Percentiles rank a stretch among this genome's conserved stretches.
phyloP scores from a whole-genome alignment of 208 protist species.

The Trypanosoma mega region DNA sequence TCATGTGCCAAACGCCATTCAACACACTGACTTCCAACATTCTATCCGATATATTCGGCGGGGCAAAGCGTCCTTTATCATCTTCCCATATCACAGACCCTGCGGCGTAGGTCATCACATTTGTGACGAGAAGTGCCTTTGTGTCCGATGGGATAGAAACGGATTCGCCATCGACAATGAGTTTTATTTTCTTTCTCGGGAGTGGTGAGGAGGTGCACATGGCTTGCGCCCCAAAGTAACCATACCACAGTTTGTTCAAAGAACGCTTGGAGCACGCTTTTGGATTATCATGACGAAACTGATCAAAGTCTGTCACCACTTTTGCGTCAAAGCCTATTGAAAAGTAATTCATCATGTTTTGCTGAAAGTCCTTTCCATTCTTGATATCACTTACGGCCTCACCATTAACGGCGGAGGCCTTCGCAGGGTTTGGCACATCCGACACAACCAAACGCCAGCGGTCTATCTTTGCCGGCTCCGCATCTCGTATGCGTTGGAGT shows the following conservation, averaged over 20 bases:
- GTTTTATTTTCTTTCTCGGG: slow-evolving; percentile 27
- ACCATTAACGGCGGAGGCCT: not conserved
- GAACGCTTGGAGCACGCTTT: slow-evolving; percentile 35
- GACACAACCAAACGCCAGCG: slow-evolving; percentile 34
- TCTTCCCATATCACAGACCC: slow-evolving; percentile 56
- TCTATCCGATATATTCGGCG: slow-evolving; percentile 34
- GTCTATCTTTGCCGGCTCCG: slow-evolving; percentile 34
- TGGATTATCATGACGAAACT: slow-evolving; percentile 48
- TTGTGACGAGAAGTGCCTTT: slow-evolving; percentile 51
- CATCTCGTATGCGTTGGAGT: slow-evolving; percentile 14
- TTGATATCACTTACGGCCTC: no score
- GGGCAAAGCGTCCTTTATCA: slow-evolving; percentile 18
- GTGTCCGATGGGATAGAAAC: slow-evolving; percentile 31
- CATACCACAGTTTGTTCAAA: slow-evolving; percentile 66
- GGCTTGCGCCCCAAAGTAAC: slow-evolving; percentile 42
- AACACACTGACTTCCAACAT: slow-evolving; percentile 40
- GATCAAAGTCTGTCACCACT: slow-evolving; percentile 39
- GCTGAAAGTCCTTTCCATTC: not conserved
- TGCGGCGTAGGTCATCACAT: slow-evolving; percentile 54
- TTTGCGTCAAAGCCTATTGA: slow-evolving; percentile 67
- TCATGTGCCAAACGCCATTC: slow-evolving; percentile 57
- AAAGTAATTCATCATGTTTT: slow-evolving; percentile 68
- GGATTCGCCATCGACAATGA: slow-evolving; percentile 31
- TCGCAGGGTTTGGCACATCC: slow-evolving; percentile 1
- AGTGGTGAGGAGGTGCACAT: slow-evolving; percentile 35